Evolutionary conservation across 192 early-diverging fungal genomes (phyloP), one percentile per base, ranked within the genome.

Genomic region (Gamsiella multidivaricata): DNA sequence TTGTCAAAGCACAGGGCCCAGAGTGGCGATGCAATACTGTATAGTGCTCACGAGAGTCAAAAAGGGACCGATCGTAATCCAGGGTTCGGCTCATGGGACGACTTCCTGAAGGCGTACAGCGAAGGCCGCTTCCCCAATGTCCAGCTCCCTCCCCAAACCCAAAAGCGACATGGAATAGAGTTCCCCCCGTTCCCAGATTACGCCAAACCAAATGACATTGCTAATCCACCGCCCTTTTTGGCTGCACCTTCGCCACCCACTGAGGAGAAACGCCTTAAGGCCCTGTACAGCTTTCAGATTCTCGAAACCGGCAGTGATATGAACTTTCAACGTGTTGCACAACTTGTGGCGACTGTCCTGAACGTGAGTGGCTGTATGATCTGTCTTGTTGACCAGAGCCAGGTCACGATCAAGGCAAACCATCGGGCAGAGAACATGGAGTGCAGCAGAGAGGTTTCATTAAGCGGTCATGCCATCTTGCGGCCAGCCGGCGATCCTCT

Each of bases 391-490:
- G 63, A 80, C 31, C 42, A 55, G 18, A 46, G 61, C 1, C 31
- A 47, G 0, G 32, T 70, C 31, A 43, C 61, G 22, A 36, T 70
- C 69, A 80, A 80, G 32, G 65, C 78, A 1, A 31, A 53, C 2
- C 49, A 54, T 53, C 62, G 17, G 6, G 50, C 49, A 36, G 51
- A 25, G 2, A 39, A 61, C 36, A 46, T 49, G 50, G 64, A 60
- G 20, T 65, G 47, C 29, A 37, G 22, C 5, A 60, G 82, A 49
- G 70, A 64, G 25, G 11, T 55, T 2, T 70, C 65, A 33, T 51
- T 83, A 5, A 76, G 79, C 46, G 61, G 61, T 4, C 82, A 83
- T 31, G 56, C 82, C 3, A 70, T 83, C 23, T 45, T 83, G n/a
- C 36, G 65, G 31, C 32, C 64, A 1, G 20, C 63, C 22, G 64